phyloP scores from a whole-genome alignment of 352 stramenopile species.

The Globisporangium recalcitrans region DNA sequence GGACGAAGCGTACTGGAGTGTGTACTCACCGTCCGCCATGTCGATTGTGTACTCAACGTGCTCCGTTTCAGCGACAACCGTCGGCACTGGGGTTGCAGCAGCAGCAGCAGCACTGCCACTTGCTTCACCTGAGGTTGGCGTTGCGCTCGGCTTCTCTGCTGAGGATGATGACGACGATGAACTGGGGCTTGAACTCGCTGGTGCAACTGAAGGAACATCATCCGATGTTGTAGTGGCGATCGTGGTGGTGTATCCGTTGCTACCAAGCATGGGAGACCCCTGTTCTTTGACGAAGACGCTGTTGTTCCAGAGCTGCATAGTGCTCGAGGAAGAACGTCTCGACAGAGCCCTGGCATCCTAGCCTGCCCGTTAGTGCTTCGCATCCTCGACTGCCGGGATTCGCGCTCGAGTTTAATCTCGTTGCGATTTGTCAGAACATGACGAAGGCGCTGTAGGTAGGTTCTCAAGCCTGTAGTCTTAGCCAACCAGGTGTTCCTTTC shows the following conservation, averaged over 20 bases:
- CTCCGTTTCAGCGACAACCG: neutral
- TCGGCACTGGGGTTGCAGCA: neutral
- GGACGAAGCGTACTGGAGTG: neutral
- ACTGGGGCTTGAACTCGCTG: neutral
- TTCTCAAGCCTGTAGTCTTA: neutral
- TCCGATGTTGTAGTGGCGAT: neutral
- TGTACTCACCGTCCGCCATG: neutral
- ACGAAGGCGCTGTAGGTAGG: neutral
- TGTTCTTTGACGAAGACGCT: constrained; percentile 47
- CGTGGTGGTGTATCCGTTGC: neutral
- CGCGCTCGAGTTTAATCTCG: too few species aligned
- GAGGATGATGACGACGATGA: neutral
- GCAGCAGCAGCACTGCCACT: neutral
- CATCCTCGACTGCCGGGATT: neutral
- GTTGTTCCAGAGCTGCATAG: constrained; percentile 52
- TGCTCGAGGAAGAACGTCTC: constrained; percentile 50
- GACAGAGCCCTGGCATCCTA: neutral
- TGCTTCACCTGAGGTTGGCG: neutral
- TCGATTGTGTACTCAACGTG: neutral
- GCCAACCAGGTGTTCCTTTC: neutral
- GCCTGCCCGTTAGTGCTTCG: neutral
- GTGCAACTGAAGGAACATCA: neutral
- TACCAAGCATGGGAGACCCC: constrained; percentile 14
- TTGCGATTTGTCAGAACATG: neutral
- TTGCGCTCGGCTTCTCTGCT: neutral